These are phyloP conservation scores for Priceomyces medius DNA, from an alignment of 805 yeast species.

Conservation along the genomic window DNA sequence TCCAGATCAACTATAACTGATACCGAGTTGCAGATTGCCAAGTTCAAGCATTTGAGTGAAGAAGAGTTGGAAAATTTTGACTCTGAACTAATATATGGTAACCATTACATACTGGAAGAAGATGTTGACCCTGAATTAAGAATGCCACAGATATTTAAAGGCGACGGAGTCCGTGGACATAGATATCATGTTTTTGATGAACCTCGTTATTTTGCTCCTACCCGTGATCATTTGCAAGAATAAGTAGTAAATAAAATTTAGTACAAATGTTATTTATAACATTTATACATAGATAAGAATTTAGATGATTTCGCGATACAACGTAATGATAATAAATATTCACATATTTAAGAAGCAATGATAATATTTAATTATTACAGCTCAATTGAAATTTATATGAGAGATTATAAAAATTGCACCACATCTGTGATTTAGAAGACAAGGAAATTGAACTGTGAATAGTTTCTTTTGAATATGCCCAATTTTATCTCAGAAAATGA, in stretches of 20 bases:
- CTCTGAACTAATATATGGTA: slow-evolving; percentile 48
- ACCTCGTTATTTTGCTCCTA: slow-evolving; percentile 70
- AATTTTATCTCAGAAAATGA: slow-evolving; percentile 13
- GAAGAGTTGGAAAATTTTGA: slow-evolving; percentile 32
- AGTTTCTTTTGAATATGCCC: slow-evolving; percentile 13
- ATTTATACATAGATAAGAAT: too few species aligned
- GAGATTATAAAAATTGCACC: too few species aligned
- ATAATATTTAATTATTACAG: too few species aligned
- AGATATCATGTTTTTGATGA: slow-evolving; percentile 91
- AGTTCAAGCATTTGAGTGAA: slow-evolving; percentile 61
- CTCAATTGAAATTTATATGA: too few species aligned
- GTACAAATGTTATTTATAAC: not conserved
- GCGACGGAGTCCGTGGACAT: slow-evolving; percentile 93
- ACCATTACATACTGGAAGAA: slow-evolving; percentile 54
- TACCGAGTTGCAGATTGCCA: slow-evolving; percentile 94
- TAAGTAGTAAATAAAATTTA: not conserved
- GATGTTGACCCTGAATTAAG: slow-evolving; percentile 60
- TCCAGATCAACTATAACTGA: slow-evolving; percentile 93
- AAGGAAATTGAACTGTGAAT: too few species aligned
- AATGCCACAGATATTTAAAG: slow-evolving; percentile 78
- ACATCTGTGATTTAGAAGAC: too few species aligned
- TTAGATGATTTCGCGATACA: too few species aligned
- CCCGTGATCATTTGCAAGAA: not conserved
- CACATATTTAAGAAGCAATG: too few species aligned
- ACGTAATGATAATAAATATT: too few species aligned